phyloP scores from a whole-genome alignment of 1,284 basidiomycete genomes.

The Mycena citricolor region DNA sequence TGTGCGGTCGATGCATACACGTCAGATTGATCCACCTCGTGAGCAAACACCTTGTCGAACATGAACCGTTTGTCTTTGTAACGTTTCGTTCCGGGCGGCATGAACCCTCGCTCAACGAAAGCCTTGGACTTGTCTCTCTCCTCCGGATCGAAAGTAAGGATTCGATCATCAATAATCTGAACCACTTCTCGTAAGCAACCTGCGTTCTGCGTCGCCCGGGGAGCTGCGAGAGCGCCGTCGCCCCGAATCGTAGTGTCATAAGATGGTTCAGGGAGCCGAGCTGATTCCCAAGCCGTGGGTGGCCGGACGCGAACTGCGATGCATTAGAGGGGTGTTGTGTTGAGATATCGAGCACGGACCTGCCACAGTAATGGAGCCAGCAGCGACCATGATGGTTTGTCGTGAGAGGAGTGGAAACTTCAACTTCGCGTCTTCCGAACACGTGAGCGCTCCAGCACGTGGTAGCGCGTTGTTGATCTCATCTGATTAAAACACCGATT shows the following conservation, averaged over 20 bases:
- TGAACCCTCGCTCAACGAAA: conserved; percentile 77
- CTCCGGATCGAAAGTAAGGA: conserved; percentile 93
- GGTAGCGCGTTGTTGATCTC: conserved; percentile 29
- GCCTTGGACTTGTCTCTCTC: conserved; percentile 77
- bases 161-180: conserved; percentile 80
- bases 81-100: conserved; percentile 81
- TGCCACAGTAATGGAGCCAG: conserved; percentile 85
- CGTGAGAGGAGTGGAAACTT: conserved; percentile 3
- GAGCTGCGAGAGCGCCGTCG: conserved; percentile 78
- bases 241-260: conserved; percentile 73
- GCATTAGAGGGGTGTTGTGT: conserved; percentile 17
- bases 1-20: conserved; percentile 85
- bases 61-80: conserved; percentile 95
- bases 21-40: conserved; percentile 79
- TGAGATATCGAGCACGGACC: conserved; percentile 45
- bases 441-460: conserved; percentile 35
- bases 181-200: conserved; percentile 71
- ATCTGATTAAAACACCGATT: too few species aligned
- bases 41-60: conserved; percentile 89
- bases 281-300: conserved; percentile 80
- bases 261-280: conserved; percentile 71
- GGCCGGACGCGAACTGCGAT: conserved; percentile 85
- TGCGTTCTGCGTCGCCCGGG: conserved; percentile 50
- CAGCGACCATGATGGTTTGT: conserved; percentile 63
- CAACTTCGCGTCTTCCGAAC: neutral